Conservation (phyloP, 768 basidiomycete species). For the Lactarius indigo region DNA sequence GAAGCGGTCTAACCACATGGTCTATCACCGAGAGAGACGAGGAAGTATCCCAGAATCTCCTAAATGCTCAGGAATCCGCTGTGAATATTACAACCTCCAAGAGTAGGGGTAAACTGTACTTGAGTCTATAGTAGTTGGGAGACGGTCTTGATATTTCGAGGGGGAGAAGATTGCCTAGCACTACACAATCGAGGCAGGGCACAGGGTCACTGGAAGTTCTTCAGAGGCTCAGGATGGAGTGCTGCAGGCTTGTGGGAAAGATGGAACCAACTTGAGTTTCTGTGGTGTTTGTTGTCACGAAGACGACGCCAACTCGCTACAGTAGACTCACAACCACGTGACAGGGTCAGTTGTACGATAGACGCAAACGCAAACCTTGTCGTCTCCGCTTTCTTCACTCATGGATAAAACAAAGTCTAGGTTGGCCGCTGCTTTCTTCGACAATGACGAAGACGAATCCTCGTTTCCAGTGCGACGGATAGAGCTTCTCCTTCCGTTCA, state of each 20-base stretch:
- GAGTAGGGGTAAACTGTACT: background rate
- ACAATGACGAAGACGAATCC: slow-evolving; percentile 79
- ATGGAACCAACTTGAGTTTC: too few species aligned
- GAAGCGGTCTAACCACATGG: background rate
- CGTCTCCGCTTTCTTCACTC: background rate
- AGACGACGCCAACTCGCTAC: too few species aligned
- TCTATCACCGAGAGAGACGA: background rate
- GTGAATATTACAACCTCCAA: background rate
- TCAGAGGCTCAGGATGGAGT: background rate
- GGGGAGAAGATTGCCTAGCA: background rate
- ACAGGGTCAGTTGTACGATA: background rate
- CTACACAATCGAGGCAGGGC: background rate
- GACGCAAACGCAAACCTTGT: background rate
- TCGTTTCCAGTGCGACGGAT: slow-evolving; percentile 90
- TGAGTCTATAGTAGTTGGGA: too few species aligned
- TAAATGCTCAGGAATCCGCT: background rate
- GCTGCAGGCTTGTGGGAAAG: too few species aligned
- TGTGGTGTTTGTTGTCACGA: too few species aligned
- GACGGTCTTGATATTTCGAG: background rate
- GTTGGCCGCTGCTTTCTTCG: slow-evolving; percentile 80
- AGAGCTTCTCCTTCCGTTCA: slow-evolving; percentile 50
- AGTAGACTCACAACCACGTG: background rate
- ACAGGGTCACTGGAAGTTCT: background rate
- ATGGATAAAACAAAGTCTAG: slow-evolving; percentile 70
- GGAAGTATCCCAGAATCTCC: background rate